Conservation (phyloP, 2,329 filamentous ascomycete genomes). For the Pyricularia grisea region DNA sequence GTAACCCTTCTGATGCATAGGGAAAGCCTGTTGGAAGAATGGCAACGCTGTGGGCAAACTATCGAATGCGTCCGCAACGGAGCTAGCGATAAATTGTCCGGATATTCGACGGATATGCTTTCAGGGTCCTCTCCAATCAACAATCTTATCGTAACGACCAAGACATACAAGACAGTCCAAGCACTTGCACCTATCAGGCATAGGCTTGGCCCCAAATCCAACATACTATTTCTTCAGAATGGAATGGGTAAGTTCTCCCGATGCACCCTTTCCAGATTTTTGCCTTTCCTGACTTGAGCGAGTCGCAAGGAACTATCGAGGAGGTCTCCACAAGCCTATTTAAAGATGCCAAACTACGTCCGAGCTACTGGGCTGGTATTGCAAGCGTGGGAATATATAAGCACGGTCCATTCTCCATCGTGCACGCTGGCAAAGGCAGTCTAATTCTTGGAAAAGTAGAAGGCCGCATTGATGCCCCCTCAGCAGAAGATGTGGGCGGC, state of each 20-base stretch:
- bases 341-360: not conserved
- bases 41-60: constrained; percentile 28
- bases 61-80: not conserved
- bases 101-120: not conserved
- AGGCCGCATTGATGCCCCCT: not conserved
- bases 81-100: not conserved
- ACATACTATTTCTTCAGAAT: constrained; percentile 79
- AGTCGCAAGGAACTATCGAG: not conserved
- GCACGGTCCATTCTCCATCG: constrained; percentile 1
- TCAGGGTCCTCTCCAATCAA: constrained; percentile 35
- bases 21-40: constrained; percentile 36
- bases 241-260: constrained; percentile 60
- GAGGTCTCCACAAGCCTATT: not conserved
- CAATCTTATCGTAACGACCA: constrained; percentile 72
- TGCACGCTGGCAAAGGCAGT: not conserved
- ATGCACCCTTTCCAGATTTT: not conserved
- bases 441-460: constrained; percentile 1
- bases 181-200: constrained; percentile 49
- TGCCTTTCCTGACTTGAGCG: not conserved
- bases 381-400: not conserved
- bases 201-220: constrained; percentile 55
- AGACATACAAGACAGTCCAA: constrained; percentile 57
- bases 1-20: constrained; percentile 73
- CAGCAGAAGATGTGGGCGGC: not conserved
- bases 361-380: not conserved